Base-by-base conservation (phyloP, 192 early-diverging fungal species). In the Rhizophagus prolifer region DNA sequence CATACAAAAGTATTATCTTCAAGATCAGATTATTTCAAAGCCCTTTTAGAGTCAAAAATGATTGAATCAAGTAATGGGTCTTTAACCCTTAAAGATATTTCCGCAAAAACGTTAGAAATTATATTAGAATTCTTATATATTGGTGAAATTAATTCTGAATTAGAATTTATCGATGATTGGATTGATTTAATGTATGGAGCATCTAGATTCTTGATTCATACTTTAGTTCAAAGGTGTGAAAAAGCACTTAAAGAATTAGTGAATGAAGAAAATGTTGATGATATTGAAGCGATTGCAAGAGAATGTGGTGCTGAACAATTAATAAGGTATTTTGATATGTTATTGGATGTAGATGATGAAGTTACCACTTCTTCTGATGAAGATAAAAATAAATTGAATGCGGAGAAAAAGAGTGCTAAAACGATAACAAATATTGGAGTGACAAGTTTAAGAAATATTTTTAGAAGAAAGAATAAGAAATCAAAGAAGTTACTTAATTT, bases 41-140 rank as follows among this genome's bases (percentile, higher is more conserved):
- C 65, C 9, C 36, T 67, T 21, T 67, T 67, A n/a, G n/a, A 67
- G 2, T 67, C 65, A 41, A 67, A 67, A 38, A 67, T 67, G 65
- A 67, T 38, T 4, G 65, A 67, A 38, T 67, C 65, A 67, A 34
- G 19, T 12, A 38, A 41, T n/a, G 13, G 8, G 21, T 67, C 65
- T 12, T 38, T 67, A n/a, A 38, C 1, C 19, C 65, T 67, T 38
- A 36, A 67, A 23, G 65, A 67, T 23, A 38, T 67, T 36, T 41
- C 31, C 9, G n/a, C 30, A n/a, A 41, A 41, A n/a, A 67, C 34
- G 2, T 67, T 67, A n/a, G 31, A 38, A n/a, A 67, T 1, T 19
- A 41, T 67, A n/a, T 28, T 67, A n/a, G 21, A 67, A 9, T 67
- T 36, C n/a, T 41, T 67, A n/a, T 67, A 67, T 8, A 67, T 36